Conservation (phyloP, 768 basidiomycete genomes). For the Lactifluus pinguis region DNA sequence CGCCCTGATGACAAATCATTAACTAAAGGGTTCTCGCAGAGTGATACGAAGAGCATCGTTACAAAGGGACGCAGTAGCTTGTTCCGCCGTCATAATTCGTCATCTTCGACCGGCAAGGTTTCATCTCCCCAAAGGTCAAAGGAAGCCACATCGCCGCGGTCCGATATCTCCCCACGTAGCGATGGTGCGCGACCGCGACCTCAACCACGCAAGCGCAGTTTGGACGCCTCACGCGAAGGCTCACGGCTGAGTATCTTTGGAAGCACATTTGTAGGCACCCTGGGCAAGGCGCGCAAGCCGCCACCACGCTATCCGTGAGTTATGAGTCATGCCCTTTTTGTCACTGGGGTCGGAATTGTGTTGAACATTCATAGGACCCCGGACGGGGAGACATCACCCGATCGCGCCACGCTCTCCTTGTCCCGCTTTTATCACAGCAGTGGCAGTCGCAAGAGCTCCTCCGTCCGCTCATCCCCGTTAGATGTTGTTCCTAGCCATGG, state of each 20-base stretch:
- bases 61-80: slow-evolving; percentile 39
- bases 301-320: slow-evolving; percentile 63
- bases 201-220: slow-evolving; percentile 39
- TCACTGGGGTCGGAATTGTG: not conserved
- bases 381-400: slow-evolving; percentile 32
- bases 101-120: slow-evolving; percentile 25
- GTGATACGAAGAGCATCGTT: slow-evolving; percentile 35
- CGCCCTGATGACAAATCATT: not conserved
- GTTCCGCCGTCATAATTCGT: slow-evolving; percentile 52
- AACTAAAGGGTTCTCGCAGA: slow-evolving; percentile 29
- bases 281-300: slow-evolving; percentile 71
- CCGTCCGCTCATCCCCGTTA: slow-evolving; percentile 35
- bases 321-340: slow-evolving; percentile 26
- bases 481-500: slow-evolving; percentile 25
- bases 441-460: slow-evolving; percentile 33
- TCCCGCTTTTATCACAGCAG: slow-evolving; percentile 31
- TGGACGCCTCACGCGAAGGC: slow-evolving; percentile 37
- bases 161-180: not conserved
- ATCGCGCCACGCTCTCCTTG: slow-evolving; percentile 28
- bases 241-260: slow-evolving; percentile 78
- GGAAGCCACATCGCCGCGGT: slow-evolving; percentile 21
- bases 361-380: slow-evolving; percentile 22
- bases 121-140: slow-evolving; percentile 25
- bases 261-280: slow-evolving; percentile 45
- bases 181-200: slow-evolving; percentile 1